Base-by-base conservation (phyloP, 1,284 basidiomycete species). In the Coniferiporia weirii region DNA sequence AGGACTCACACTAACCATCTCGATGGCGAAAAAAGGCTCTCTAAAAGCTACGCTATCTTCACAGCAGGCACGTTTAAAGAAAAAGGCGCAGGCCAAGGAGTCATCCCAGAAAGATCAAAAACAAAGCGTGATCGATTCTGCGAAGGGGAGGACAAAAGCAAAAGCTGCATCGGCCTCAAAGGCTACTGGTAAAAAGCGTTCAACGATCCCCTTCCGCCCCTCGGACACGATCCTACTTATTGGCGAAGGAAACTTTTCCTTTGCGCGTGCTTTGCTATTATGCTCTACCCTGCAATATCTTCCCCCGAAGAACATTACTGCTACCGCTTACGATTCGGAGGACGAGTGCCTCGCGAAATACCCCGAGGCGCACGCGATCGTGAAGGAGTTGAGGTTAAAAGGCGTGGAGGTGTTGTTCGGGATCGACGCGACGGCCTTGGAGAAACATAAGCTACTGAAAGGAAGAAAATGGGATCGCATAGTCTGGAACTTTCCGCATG, bases 181-280 rank as follows among this genome's bases (percentile, higher is more conserved):
- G 10, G 2, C 19, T 15, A 27, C 12, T 12, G 53, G 19, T 35
- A 44, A 34, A 36, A 38, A 38, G 22, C 75, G 71, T 35, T 72
- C 75, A 1, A 86, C 80, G 0, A 75, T 90, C n/a, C 93, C 94
- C 0, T 94, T 95, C 72, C 73, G 71, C 3, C 66, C 79, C 0
- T 85, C 84, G 32, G 93, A 98, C 70, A 85, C 76, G 46, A 88
- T 98, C 50, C 80, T 98, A 13, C 80, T 98, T 40, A 77, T 98
- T 52, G 95, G 96, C n/a, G 95, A 98, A 75, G 93, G 92, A 27
- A 95, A 98, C 71, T 98, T 99, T 67, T 96, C 94, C 0, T 99
- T 95, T 68, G 80, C 95, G 0, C 83, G 82, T 20, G 86, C 94
- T 7, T 78, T 98, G 6, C 72, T 92, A 13, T 64, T 72, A 8